Evolutionary conservation across 2,329 filamentous ascomycete species (phyloP).

Genomic region (Fusarium torulosum): DNA sequence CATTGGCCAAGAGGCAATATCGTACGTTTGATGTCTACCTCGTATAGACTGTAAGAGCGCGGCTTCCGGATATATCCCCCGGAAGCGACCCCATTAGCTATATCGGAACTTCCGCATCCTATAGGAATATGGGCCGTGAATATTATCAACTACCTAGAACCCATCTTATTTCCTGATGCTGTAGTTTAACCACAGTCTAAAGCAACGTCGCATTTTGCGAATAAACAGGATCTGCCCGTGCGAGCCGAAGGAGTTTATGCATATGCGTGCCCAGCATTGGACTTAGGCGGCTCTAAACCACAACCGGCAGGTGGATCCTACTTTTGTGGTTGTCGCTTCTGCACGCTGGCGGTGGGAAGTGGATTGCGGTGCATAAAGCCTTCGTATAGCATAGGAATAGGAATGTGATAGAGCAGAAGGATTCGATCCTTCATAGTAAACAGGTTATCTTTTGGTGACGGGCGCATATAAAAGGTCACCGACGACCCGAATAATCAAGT

Average conservation of each 20-base stretch:
- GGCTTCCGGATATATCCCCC: not conserved
- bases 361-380: not conserved
- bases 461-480: not conserved
- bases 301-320: constrained; percentile 13
- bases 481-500: not conserved
- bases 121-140: not conserved
- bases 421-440: constrained; percentile 8
- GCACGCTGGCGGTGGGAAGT: not conserved
- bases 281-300: constrained; percentile 6
- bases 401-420: constrained; percentile 21
- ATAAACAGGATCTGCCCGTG: not conserved
- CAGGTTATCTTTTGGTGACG: not conserved
- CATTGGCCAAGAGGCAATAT: not conserved
- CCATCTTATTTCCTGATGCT: not conserved
- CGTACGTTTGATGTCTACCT: not conserved
- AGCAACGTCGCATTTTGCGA: not conserved
- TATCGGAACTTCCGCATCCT: not conserved
- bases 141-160: too few relatives aligned
- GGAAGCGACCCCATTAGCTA: not conserved
- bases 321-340: not conserved
- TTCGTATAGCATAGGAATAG: constrained; percentile 2
- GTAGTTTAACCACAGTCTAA: not conserved
- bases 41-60: not conserved
- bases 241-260: not conserved
- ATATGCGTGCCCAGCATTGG: not conserved